Conservation (phyloP, 1,284 basidiomycete genomes). For the Ganoderma resinaceum region DNA sequence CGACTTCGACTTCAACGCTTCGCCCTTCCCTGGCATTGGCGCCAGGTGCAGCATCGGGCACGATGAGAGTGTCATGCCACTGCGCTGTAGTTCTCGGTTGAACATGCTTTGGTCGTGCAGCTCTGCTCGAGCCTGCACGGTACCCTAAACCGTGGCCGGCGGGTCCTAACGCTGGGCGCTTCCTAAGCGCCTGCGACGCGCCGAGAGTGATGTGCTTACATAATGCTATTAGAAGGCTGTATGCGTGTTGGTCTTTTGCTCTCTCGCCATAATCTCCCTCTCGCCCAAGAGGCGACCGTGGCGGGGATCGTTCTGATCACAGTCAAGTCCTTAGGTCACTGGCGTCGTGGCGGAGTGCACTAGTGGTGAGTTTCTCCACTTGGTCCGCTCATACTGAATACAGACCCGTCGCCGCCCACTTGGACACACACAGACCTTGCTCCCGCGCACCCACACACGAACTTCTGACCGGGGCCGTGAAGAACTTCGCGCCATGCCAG, state of each 20-base stretch:
- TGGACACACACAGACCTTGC: conserved; percentile 20
- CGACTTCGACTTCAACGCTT: no score
- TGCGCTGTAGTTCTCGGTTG: no score
- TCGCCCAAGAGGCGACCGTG: conserved; percentile 13
- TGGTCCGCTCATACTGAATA: conserved; percentile 13
- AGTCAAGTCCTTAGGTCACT: not conserved
- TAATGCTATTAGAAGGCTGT: conserved; percentile 6
- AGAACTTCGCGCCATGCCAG: conserved; percentile 17
- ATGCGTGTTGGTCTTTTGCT: conserved; percentile 1
- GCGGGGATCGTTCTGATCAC: conserved; percentile 4
- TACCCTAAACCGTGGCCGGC: no score
- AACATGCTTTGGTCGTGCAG: no score
- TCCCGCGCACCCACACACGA: conserved; percentile 24
- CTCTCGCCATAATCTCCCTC: not conserved
- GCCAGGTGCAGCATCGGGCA: no score
- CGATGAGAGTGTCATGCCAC: no score
- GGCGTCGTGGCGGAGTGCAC: not conserved
- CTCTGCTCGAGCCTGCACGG: no score
- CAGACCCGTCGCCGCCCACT: conserved; percentile 20
- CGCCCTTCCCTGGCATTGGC: no score
- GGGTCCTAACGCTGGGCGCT: not conserved
- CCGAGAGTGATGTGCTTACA: conserved; percentile 10
- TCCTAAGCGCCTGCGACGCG: not conserved
- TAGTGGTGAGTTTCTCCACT: not conserved
- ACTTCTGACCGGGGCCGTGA: not conserved